A percentile compares a stretch with the other conserved stretches of the same genome.
phyloP scores from a whole-genome alignment of 2,329 filamentous ascomycete species.

The Fusarium burgessii region DNA sequence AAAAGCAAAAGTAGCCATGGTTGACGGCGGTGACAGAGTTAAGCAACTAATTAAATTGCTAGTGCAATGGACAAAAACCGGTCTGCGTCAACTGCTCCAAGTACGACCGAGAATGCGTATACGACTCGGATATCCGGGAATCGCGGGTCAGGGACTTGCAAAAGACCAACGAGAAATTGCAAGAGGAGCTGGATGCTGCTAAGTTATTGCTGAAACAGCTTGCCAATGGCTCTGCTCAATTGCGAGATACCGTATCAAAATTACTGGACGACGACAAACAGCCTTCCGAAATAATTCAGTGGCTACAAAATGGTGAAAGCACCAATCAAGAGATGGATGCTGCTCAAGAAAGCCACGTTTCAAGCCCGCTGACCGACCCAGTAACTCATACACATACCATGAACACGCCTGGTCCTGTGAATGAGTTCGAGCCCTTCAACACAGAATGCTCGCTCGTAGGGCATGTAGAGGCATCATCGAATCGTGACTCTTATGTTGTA shows the following conservation, averaged over 20 bases:
- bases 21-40: too few relatives aligned
- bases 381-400: accelerated
- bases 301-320: accelerated
- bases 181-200: neutral
- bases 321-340: accelerated
- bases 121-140: slow-evolving; percentile 6
- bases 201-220: neutral
- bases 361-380: too few relatives aligned
- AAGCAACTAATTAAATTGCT: too few relatives aligned
- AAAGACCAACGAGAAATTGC: neutral
- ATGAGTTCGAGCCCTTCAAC: neutral
- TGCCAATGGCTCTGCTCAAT: neutral
- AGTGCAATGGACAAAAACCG: slow-evolving; percentile 19
- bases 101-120: neutral
- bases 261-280: neutral
- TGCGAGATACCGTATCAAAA: neutral
- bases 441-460: too few relatives aligned
- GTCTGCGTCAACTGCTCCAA: slow-evolving; percentile 8
- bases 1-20: too few relatives aligned
- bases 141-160: neutral
- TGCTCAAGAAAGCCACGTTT: accelerated
- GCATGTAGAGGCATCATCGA: neutral
- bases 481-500: accelerated
- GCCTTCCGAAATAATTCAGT: neutral
- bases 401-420: too few relatives aligned